A percentile compares a stretch with the other conserved stretches of the same genome.
phyloP scores from a whole-genome alignment of 495 filamentous ascomycete genomes.

The Hypoxylon lenormandii region DNA sequence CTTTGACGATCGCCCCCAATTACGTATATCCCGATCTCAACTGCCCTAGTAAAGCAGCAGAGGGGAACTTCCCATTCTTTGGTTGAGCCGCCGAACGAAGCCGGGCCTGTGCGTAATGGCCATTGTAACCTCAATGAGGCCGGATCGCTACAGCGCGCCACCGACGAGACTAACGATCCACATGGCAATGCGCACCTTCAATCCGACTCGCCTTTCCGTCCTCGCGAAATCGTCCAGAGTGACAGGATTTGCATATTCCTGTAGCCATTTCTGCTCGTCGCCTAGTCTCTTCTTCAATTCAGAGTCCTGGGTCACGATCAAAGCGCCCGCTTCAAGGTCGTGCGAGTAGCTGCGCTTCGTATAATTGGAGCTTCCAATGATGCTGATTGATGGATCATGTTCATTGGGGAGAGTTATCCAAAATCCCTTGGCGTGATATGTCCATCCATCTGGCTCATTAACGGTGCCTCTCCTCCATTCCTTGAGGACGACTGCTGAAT shows the following conservation, averaged over 20 bases:
- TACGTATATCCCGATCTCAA: slow-evolving; percentile 5
- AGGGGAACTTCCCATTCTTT: neutral
- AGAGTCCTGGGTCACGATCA: slow-evolving; percentile 84
- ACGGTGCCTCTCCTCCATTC: slow-evolving; percentile 91
- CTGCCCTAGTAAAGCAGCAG: neutral
- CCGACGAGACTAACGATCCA: slow-evolving; percentile 83
- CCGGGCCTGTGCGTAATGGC: neutral
- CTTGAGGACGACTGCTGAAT: slow-evolving; percentile 73
- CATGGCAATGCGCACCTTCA: slow-evolving; percentile 89
- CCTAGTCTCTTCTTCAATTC: slow-evolving; percentile 76
- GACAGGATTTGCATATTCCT: slow-evolving; percentile 74
- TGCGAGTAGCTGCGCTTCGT: slow-evolving; percentile 91
- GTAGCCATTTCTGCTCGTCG: slow-evolving; percentile 81
- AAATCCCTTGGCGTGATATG: slow-evolving; percentile 96
- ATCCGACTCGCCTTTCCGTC: slow-evolving; percentile 82
- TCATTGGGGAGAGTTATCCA: slow-evolving; percentile 82
- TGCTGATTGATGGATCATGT: slow-evolving; percentile 75
- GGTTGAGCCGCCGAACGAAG: slow-evolving; percentile 12
- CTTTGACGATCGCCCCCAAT: neutral
- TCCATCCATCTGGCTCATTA: slow-evolving; percentile 85
- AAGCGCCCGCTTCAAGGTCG: slow-evolving; percentile 85
- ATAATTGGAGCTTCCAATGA: slow-evolving; percentile 94
- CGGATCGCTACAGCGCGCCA: slow-evolving; percentile 68
- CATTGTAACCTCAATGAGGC: neutral
- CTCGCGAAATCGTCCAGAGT: slow-evolving; percentile 79